phyloP scores from a whole-genome alignment of 2,329 filamentous ascomycete species.

The Pseudogymnoascus sp. region DNA sequence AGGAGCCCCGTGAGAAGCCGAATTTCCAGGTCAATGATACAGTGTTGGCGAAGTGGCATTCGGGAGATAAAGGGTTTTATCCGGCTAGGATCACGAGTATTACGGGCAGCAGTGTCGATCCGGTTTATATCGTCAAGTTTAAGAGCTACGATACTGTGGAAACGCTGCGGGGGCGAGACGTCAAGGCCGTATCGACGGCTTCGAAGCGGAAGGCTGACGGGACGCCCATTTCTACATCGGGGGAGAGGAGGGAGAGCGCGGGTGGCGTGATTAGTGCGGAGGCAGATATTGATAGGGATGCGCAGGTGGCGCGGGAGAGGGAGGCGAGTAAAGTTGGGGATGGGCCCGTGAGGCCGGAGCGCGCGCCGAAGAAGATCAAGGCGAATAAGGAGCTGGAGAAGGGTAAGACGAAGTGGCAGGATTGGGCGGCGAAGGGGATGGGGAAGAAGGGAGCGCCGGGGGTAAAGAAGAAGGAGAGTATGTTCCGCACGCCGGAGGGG shows the following conservation, averaged over 20 bases:
- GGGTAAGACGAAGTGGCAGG: slow-evolving; percentile 89
- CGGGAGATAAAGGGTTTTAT: slow-evolving; percentile 85
- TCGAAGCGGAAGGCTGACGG: slow-evolving; percentile 82
- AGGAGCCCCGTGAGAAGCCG: slow-evolving; percentile 31
- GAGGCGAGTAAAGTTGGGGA: slow-evolving; percentile 55
- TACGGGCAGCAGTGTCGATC: slow-evolving; percentile 82
- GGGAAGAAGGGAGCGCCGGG: slow-evolving; percentile 42
- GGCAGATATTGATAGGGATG: slow-evolving; percentile 53
- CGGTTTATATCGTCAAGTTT: slow-evolving; percentile 92
- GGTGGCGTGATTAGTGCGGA: slow-evolving; percentile 30
- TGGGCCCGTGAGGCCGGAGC: slow-evolving; percentile 49
- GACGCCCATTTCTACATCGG: slow-evolving; percentile 40
- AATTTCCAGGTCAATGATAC: slow-evolving; percentile 81
- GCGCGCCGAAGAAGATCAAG: slow-evolving; percentile 80
- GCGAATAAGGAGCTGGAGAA: slow-evolving; percentile 85
- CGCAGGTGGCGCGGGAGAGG: slow-evolving; percentile 53
- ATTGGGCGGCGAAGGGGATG: slow-evolving; percentile 75
- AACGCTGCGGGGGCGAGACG: slow-evolving; percentile 72
- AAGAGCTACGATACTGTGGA: slow-evolving; percentile 83
- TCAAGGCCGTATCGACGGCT: slow-evolving; percentile 65
- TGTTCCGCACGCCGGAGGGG: slow-evolving; percentile 89
- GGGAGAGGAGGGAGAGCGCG: slow-evolving; percentile 14
- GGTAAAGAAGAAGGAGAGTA: slow-evolving; percentile 72
- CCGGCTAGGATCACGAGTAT: slow-evolving; percentile 87
- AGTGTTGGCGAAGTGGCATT: slow-evolving; percentile 83